A percentile compares a stretch with the other conserved stretches of the same genome.
Conservation (phyloP, 192 early-diverging fungal species). For the Thamnidium elegans region DNA sequence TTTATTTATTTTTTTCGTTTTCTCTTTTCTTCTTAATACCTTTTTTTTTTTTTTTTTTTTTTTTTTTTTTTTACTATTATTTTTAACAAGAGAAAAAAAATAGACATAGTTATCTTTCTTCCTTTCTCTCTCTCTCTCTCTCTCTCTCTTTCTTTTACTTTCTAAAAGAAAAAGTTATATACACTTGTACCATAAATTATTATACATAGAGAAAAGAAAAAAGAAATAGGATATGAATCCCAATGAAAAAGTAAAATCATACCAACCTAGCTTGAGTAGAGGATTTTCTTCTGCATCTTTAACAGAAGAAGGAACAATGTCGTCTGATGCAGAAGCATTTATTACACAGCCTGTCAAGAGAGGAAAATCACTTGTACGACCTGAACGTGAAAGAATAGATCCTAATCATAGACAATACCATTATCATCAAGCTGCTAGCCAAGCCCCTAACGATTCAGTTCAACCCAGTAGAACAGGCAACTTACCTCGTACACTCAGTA, state of each 20-base stretch:
- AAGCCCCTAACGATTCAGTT: slow-evolving; percentile 24
- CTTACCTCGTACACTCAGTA: slow-evolving; percentile 5
- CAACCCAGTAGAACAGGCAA: slow-evolving; percentile 27
- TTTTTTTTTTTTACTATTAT: too few relatives aligned
- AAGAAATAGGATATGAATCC: not conserved
- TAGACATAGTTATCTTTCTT: not conserved
- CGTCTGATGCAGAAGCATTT: slow-evolving; percentile 9
- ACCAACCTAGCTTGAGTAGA: slow-evolving; percentile 10
- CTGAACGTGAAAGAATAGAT: slow-evolving; percentile 58
- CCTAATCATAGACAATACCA: slow-evolving; percentile 46
- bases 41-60: too few relatives aligned
- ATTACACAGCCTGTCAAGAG: slow-evolving; percentile 30
- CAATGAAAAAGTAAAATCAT: not conserved
- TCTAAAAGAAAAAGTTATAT: not conserved
- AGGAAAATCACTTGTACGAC: slow-evolving; percentile 67
- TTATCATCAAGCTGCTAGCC: slow-evolving; percentile 39
- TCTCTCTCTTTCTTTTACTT: not conserved
- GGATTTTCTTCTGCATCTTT: slow-evolving; percentile 10
- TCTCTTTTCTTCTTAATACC: too few relatives aligned
- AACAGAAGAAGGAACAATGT: slow-evolving; percentile 5
- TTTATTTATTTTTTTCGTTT: too few relatives aligned
- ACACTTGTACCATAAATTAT: not conserved
- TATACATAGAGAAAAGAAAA: not conserved
- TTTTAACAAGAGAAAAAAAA: not conserved
- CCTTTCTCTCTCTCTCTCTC: not conserved